Evolutionary conservation across 148 eudicot genomes (phyloP).

Genomic region (Rhododendron ferrugineum): DNA sequence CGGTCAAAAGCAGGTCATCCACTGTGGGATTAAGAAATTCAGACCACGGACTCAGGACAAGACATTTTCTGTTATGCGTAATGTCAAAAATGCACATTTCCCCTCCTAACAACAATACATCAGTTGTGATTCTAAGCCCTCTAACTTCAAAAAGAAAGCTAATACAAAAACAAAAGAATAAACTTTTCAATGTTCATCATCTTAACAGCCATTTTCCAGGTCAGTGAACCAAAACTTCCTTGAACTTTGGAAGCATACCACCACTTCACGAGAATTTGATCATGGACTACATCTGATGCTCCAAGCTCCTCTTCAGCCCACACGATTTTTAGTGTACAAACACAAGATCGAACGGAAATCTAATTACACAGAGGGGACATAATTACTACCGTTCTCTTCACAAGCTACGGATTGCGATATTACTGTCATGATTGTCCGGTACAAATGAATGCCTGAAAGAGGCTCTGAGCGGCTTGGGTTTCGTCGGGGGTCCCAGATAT

Average conservation of each 20-base stretch:
- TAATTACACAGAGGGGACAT: neutral
- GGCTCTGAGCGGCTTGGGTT: constrained; percentile 89
- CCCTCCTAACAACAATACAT: neutral
- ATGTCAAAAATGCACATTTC: neutral
- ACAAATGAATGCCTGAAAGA: constrained; percentile 73
- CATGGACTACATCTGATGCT: neutral
- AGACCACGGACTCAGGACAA: too few species aligned
- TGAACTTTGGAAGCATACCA: neutral
- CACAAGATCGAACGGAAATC: neutral
- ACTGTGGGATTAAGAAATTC: too few species aligned
- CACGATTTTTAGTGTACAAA: neutral
- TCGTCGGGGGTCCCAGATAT: constrained; percentile 83
- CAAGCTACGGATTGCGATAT: neutral
- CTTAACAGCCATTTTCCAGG: neutral
- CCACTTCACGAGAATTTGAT: neutral
- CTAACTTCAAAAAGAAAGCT: neutral
- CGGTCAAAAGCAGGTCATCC: too few species aligned
- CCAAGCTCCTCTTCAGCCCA: neutral
- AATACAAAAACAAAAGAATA: neutral
- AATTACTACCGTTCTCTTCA: neutral
- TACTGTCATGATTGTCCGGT: constrained; percentile 40
- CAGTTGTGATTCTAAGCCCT: neutral
- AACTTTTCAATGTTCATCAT: neutral
- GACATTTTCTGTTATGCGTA: neutral
- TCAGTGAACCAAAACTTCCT: neutral